Evolutionary conservation across 441 rosid genomes (phyloP), one percentile per base, ranked within the genome.

Genomic region (Populus hybrid): DNA sequence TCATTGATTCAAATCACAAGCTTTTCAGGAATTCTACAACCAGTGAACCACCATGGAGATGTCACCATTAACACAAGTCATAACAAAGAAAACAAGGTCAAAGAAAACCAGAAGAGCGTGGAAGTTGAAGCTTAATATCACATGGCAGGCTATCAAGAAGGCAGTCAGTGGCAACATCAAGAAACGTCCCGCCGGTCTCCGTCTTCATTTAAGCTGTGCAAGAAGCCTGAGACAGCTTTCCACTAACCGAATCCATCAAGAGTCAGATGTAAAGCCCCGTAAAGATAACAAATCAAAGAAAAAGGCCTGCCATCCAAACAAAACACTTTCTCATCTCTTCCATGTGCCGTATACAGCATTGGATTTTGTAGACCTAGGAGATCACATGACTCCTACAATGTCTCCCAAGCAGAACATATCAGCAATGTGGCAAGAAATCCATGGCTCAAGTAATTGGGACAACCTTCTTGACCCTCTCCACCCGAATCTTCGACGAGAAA

Each of bases 391-490:
- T 59, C 91, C 94, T 20, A 80, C 90, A 7, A 80, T 83, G 12
- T 91, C 96, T 10, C 97, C 93, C 1, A 88, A 77, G 57, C 90
- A 90, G 69, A 81, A 84, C 20, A 81, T 92, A 70, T 87, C 95
- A n/a, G 42, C 76, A 8, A 74, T 21, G 76, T 91, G 97, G 95
- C 86, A 66, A 16, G 87, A 89, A 74, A 28, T 91, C 1, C 92
- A 89, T 66, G 96, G 94, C 35, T 72, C 72, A 35, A 77, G 50
- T 23, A 80, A 88, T 21, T 91, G 92, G 93, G 79, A 86, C n/a
- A 73, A 79, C 18, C 82, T 88, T 71, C 84, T 91, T 5, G 89
- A 89, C 77, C 97, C 95, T 4, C 82, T 93, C 26, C 88, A 88
- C 74, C 89, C 94, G 1, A 79, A 85, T 74, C 89, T 91, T 1